phyloP scores from a whole-genome alignment of 2,329 filamentous ascomycete genomes.

The Coccinonectria pachysandricola region DNA sequence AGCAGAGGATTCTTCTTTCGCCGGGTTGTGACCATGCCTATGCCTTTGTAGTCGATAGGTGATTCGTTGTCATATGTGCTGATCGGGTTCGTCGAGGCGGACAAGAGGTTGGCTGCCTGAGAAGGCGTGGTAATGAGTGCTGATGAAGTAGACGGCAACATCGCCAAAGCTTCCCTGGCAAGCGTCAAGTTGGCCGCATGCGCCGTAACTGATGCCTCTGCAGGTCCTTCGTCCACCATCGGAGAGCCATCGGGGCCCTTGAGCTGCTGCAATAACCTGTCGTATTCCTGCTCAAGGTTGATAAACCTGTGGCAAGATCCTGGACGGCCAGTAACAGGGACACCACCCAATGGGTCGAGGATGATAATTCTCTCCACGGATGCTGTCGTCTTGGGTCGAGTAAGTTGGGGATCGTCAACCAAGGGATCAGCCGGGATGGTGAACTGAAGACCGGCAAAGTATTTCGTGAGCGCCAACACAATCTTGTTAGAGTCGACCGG shows the following conservation, averaged over 20 bases:
- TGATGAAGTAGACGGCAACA: slow-evolving; percentile 77
- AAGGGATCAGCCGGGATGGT: slow-evolving; percentile 2
- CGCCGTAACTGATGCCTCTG: slow-evolving; percentile 30
- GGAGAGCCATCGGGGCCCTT: slow-evolving; percentile 20
- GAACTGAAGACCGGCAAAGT: slow-evolving; percentile 59
- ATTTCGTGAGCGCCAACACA: slow-evolving; percentile 65
- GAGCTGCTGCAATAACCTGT: slow-evolving; percentile 55
- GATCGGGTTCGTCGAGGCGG: slow-evolving; percentile 26
- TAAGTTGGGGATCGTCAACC: slow-evolving; percentile 20
- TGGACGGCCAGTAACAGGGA: slow-evolving; percentile 49
- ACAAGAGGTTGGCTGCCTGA: slow-evolving; percentile 53
- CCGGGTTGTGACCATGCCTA: slow-evolving; percentile 43
- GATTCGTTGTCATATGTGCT: slow-evolving; percentile 34
- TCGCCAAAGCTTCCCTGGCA: slow-evolving; percentile 56
- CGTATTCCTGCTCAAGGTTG: slow-evolving; percentile 86
- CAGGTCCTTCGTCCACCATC: slow-evolving; percentile 21
- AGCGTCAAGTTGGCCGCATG: slow-evolving; percentile 61
- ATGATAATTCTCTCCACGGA: slow-evolving; percentile 79
- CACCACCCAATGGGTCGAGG: slow-evolving; percentile 76
- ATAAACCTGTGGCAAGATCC: slow-evolving; percentile 51
- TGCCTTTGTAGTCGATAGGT: slow-evolving; percentile 37
- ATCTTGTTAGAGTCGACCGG: slow-evolving; percentile 46
- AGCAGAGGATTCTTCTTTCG: slow-evolving; percentile 71
- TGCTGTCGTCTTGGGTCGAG: slow-evolving; percentile 38
- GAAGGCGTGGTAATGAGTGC: slow-evolving; percentile 79